These are phyloP conservation scores for Penicillium turbatum DNA, from an alignment of 495 filamentous ascomycete genomes.

Conservation along the genomic window DNA sequence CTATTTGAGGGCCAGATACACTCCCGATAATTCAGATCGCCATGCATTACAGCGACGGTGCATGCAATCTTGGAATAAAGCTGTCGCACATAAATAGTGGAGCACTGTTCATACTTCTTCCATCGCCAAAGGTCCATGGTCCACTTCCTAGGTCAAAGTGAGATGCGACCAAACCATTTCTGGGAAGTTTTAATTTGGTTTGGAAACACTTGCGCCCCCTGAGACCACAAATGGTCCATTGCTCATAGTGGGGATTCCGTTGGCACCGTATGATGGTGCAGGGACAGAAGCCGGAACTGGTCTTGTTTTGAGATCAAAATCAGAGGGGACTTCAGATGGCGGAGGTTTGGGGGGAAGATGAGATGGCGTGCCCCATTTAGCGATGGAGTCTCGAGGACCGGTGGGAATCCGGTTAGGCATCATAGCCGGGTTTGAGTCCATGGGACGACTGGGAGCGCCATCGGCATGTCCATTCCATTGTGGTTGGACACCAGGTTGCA, in stretches of 20 bases:
- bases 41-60: slow-evolving; percentile 17
- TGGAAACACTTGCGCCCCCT: slow-evolving; percentile 28
- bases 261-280: slow-evolving; percentile 22
- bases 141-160: background rate
- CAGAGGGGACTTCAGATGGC: slow-evolving; percentile 48
- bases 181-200: slow-evolving; percentile 20
- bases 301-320: slow-evolving; percentile 39
- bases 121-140: background rate
- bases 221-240: slow-evolving; percentile 45
- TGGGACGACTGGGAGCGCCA: slow-evolving; percentile 8
- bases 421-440: background rate
- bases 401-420: slow-evolving; percentile 18
- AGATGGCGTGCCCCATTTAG: slow-evolving; percentile 54
- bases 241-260: slow-evolving; percentile 18
- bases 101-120: background rate
- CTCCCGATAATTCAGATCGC: slow-evolving; percentile 3
- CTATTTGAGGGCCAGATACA: slow-evolving; percentile 7
- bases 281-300: slow-evolving; percentile 17
- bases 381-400: slow-evolving; percentile 38
- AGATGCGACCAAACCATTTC: background rate
- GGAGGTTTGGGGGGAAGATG: slow-evolving; percentile 54
- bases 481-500: slow-evolving; percentile 21
- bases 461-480: slow-evolving; percentile 40
- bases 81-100: background rate
- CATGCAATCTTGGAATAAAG: slow-evolving; percentile 8